Evolutionary conservation across 2,329 filamentous ascomycete genomes (phyloP).

Genomic region (Penicillium sp.): DNA sequence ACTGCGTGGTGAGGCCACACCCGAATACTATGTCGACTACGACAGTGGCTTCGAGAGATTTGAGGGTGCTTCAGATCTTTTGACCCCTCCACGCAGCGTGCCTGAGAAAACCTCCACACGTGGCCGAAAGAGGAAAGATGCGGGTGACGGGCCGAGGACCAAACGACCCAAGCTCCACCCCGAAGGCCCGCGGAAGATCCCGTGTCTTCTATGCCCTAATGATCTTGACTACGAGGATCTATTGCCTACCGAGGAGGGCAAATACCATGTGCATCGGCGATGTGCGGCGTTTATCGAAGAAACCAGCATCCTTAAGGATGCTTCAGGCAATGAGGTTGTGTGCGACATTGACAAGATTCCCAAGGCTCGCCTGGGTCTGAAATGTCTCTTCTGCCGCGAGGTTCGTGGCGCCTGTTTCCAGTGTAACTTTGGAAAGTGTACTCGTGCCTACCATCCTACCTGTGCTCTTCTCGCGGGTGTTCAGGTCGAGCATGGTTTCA

Average conservation of each 20-base stretch:
- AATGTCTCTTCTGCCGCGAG: slow-evolving; percentile 91
- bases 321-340: slow-evolving; percentile 69
- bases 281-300: slow-evolving; percentile 92
- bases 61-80: slow-evolving; percentile 67
- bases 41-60: slow-evolving; percentile 67
- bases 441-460: slow-evolving; percentile 89
- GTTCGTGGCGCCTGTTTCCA: slow-evolving; percentile 97
- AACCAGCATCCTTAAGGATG: slow-evolving; percentile 75
- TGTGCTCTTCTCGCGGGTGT: slow-evolving; percentile 91
- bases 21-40: slow-evolving; percentile 49
- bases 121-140: slow-evolving; percentile 70
- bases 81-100: slow-evolving; percentile 75
- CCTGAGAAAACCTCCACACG: slow-evolving; percentile 65
- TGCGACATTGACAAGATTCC: slow-evolving; percentile 79
- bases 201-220: slow-evolving; percentile 91
- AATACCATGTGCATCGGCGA: slow-evolving; percentile 75
- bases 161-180: slow-evolving; percentile 78
- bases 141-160: slow-evolving; percentile 58
- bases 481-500: slow-evolving; percentile 81
- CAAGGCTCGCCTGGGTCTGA: slow-evolving; percentile 84
- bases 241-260: slow-evolving; percentile 83
- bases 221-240: slow-evolving; percentile 78
- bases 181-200: slow-evolving; percentile 70
- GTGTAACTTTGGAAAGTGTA: slow-evolving; percentile 92
- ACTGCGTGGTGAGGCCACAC: slow-evolving; percentile 75